A percentile compares a stretch with the other conserved stretches of the same genome.
These are phyloP conservation scores for Trichoderma erinaceum DNA, from an alignment of 495 filamentous ascomycete genomes.

Conservation along the genomic window DNA sequence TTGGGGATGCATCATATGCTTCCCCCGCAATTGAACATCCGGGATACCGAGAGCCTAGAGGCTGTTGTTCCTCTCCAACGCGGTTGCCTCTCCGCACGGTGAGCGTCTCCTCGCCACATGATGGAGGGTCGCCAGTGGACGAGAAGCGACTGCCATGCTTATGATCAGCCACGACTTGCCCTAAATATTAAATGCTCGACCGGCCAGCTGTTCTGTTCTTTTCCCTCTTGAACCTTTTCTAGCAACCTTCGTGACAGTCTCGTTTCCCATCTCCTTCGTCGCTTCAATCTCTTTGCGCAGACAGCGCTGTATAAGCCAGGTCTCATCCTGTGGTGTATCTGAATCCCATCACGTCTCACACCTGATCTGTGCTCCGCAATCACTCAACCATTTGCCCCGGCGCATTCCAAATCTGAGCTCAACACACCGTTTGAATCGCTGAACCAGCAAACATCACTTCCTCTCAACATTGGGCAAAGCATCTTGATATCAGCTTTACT, in stretches of 20 bases:
- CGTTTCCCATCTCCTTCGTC: not conserved
- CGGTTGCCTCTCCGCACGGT: conserved; percentile 7
- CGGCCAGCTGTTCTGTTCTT: not conserved
- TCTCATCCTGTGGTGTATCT: not conserved
- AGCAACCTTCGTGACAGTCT: not conserved
- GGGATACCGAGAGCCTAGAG: conserved; percentile 8
- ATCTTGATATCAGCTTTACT: not conserved
- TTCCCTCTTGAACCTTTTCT: not conserved
- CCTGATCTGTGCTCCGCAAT: not conserved
- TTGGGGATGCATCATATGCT: conserved; percentile 10
- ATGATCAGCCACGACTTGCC: not conserved
- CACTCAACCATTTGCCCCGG: not conserved
- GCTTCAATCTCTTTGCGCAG: not conserved
- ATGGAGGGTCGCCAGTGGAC: conserved; percentile 15
- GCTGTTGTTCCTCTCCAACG: not conserved
- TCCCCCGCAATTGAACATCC: not conserved
- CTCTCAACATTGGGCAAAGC: not conserved
- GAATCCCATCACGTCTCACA: not conserved
- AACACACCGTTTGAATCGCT: not conserved
- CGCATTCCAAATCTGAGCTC: not conserved
- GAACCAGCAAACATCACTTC: not conserved
- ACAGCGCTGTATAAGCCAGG: not conserved
- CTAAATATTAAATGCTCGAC: conserved; percentile 3
- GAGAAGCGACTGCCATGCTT: conserved; percentile 4
- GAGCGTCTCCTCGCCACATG: not conserved